Conservation (phyloP, 768 basidiomycete species). For the Amyloporia xantha region DNA sequence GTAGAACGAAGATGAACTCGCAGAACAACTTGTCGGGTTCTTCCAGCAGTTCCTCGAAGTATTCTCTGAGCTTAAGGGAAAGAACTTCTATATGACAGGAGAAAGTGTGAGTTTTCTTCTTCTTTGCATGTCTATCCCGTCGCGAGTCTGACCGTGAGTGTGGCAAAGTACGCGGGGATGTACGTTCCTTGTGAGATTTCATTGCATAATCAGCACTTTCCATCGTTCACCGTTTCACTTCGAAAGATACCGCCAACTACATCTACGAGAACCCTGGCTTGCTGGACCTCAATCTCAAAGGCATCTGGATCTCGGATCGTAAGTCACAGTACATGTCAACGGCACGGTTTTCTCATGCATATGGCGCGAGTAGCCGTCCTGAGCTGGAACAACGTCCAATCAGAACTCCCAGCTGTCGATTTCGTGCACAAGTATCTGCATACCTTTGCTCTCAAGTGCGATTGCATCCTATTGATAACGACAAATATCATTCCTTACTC, state of each 20-base stretch:
- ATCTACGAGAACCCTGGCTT: slow-evolving; percentile 50
- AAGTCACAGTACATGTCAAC: too few relatives aligned
- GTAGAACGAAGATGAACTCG: slow-evolving; percentile 49
- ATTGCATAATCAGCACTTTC: background rate
- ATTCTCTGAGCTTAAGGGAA: slow-evolving; percentile 62
- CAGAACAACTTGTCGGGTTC: slow-evolving; percentile 45
- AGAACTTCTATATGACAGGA: slow-evolving; percentile 62
- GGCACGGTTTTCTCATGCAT: too few relatives aligned
- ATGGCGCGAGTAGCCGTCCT: slow-evolving; percentile 30
- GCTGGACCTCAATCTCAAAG: slow-evolving; percentile 52
- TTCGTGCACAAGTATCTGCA: slow-evolving; percentile 50
- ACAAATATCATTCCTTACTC: too few relatives aligned
- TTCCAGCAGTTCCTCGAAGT: slow-evolving; percentile 67
- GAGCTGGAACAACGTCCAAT: slow-evolving; percentile 59
- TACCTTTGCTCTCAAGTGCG: slow-evolving; percentile 52
- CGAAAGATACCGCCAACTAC: slow-evolving; percentile 66
- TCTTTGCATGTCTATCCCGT: background rate
- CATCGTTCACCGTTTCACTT: slow-evolving; percentile 15
- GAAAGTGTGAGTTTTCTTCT: slow-evolving; percentile 73
- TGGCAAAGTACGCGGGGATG: slow-evolving; percentile 26
- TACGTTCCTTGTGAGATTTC: slow-evolving; percentile 15
- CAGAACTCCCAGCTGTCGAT: slow-evolving; percentile 62
- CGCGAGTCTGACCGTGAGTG: too few relatives aligned
- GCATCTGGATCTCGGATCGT: slow-evolving; percentile 68
- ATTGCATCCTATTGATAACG: too few relatives aligned